A percentile compares a stretch with the other conserved stretches of the same genome.
Conservation (phyloP, 371 early-diverging fungal genomes). For the Rhizopus stolonifer region DNA sequence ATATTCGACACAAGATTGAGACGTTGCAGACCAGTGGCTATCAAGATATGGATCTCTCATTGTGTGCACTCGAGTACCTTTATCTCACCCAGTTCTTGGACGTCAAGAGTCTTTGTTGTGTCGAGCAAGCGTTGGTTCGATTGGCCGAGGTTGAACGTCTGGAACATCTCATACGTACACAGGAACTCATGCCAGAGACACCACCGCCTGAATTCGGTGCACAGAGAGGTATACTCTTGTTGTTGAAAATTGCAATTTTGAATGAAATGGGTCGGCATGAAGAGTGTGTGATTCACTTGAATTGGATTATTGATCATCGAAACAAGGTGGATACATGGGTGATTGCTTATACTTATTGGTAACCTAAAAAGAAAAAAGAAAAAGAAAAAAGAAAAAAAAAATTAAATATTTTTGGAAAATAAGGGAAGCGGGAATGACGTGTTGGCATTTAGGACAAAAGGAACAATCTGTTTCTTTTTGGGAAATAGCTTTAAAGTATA, state of each 20-base stretch:
- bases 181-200: conserved; percentile 42
- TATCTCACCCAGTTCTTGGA: conserved; percentile 61
- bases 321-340: conserved; percentile 57
- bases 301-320: conserved; percentile 61
- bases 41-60: conserved; percentile 49
- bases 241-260: conserved; percentile 42
- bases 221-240: conserved; percentile 37
- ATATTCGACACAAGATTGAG: conserved; percentile 52
- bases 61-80: conserved; percentile 59
- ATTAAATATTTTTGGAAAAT: neutral
- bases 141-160: conserved; percentile 41
- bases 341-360: conserved; percentile 60
- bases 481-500: conserved; percentile 34
- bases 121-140: conserved; percentile 37
- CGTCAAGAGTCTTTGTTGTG: conserved; percentile 29
- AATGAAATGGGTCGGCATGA: conserved; percentile 38
- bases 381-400: neutral
- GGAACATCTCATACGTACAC: conserved; percentile 40
- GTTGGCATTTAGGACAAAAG: conserved; percentile 41
- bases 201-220: conserved; percentile 42
- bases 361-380: conserved; percentile 3
- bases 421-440: conserved; percentile 49
- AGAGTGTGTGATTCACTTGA: conserved; percentile 46
- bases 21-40: conserved; percentile 49
- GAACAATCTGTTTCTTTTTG: conserved; percentile 32